phyloP scores from a whole-genome alignment of 2,329 filamentous ascomycete genomes.

The Huntiella omanensis region DNA sequence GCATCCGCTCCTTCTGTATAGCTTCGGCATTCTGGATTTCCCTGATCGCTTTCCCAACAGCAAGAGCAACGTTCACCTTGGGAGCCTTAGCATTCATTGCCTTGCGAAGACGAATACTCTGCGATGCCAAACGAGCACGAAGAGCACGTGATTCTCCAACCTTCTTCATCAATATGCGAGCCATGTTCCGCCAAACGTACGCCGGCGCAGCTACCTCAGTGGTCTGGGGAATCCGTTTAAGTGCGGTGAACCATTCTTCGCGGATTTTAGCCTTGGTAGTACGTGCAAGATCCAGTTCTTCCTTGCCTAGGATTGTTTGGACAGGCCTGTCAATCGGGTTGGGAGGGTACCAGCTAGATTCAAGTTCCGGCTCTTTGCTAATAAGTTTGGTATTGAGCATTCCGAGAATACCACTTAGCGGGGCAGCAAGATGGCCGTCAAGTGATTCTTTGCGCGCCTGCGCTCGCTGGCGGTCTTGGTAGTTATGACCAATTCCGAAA shows the following conservation, averaged over 20 bases:
- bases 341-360: not conserved
- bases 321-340: not conserved
- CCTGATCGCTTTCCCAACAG: not conserved
- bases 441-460: not conserved
- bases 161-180: not conserved
- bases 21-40: not conserved
- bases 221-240: not conserved
- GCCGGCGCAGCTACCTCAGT: not conserved
- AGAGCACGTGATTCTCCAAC: not conserved
- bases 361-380: not conserved
- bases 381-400: not conserved
- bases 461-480: not conserved
- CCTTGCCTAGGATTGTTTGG: not conserved
- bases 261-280: not conserved
- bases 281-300: not conserved
- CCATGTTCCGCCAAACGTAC: not conserved
- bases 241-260: not conserved
- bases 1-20: not conserved
- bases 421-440: not conserved
- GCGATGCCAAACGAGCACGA: not conserved
- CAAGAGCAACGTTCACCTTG: not conserved
- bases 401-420: not conserved
- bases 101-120: not conserved
- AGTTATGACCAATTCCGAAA: too few species aligned
- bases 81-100: not conserved